A percentile compares a stretch with the other conserved stretches of the same genome.
phyloP scores from a whole-genome alignment of 805 yeast species.

The Zygosaccharomyces bailii region DNA sequence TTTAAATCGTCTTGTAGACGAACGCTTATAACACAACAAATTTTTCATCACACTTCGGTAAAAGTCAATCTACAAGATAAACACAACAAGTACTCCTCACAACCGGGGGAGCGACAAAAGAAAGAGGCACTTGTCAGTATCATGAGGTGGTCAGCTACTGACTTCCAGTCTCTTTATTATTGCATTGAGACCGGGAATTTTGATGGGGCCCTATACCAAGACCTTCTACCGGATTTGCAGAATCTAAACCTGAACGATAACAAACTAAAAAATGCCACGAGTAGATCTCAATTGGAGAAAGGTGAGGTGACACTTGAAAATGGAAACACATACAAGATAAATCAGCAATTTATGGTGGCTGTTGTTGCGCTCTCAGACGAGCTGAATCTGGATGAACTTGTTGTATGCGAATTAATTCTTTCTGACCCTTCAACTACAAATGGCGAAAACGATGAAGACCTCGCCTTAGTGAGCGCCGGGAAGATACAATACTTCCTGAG shows the following conservation, averaged over 20 bases:
- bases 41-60: constrained; percentile 4
- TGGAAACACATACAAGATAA: constrained; percentile 49
- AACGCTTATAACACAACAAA: background rate
- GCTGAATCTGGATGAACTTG: constrained; percentile 71
- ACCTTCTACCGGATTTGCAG: constrained; percentile 46
- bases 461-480: constrained; percentile 55
- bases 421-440: constrained; percentile 27
- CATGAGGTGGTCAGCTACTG: constrained; percentile 30
- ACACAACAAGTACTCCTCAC: background rate
- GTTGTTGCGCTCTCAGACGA: constrained; percentile 59
- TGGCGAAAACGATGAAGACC: constrained; percentile 15
- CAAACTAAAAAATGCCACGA: constrained; percentile 41
- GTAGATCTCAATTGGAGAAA: constrained; percentile 46
- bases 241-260: constrained; percentile 41
- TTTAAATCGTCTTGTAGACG: background rate
- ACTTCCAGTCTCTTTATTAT: constrained; percentile 46
- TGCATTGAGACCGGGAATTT: constrained; percentile 39
- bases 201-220: constrained; percentile 25
- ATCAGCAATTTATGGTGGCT: constrained; percentile 59
- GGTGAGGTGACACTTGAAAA: constrained; percentile 50
- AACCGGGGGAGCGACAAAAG: background rate
- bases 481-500: constrained; percentile 65
- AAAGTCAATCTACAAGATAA: constrained; percentile 1
- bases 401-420: constrained; percentile 65
- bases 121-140: constrained; percentile 1